Percentiles rank a stretch among this genome's conserved stretches.
These are phyloP conservation scores for Cruciata laevipes DNA, from an alignment of 257 asterid species.

Conservation along the genomic window DNA sequence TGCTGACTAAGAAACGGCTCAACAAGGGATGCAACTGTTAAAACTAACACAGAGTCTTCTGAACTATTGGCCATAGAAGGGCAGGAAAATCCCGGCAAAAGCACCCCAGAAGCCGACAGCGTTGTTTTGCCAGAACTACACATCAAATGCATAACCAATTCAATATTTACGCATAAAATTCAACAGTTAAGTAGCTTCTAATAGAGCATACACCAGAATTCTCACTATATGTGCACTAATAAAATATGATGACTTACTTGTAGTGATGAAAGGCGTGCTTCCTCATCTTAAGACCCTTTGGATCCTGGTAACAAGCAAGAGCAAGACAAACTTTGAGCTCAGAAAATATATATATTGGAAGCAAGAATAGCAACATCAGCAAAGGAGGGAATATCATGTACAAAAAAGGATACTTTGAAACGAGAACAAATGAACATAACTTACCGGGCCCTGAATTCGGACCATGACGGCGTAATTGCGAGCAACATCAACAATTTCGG, in stretches of 20 bases:
- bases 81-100: constrained; percentile 47
- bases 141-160: constrained; percentile 9
- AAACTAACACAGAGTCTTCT: constrained; percentile 37
- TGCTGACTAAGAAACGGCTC: constrained; percentile 65
- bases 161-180: not conserved
- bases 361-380: not conserved
- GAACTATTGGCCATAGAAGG: constrained; percentile 18
- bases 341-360: constrained; percentile 5
- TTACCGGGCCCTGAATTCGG: constrained; percentile 96
- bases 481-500: constrained; percentile 72
- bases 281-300: constrained; percentile 90
- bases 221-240: not conserved
- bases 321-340: not conserved
- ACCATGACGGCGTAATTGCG: constrained; percentile 87
- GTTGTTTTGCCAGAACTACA: constrained; percentile 83
- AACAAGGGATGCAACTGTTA: constrained; percentile 83
- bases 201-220: not conserved
- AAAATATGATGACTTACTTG: constrained; percentile 43
- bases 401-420: not conserved
- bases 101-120: constrained; percentile 89
- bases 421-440: constrained; percentile 15
- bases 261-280: constrained; percentile 90
- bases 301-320: constrained; percentile 52
- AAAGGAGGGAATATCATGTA: not conserved
- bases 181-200: not conserved